Percentiles rank a stretch among this genome's conserved stretches.
phyloP scores from a whole-genome alignment of 2,329 filamentous ascomycete genomes.

The Bipolaris cookei region DNA sequence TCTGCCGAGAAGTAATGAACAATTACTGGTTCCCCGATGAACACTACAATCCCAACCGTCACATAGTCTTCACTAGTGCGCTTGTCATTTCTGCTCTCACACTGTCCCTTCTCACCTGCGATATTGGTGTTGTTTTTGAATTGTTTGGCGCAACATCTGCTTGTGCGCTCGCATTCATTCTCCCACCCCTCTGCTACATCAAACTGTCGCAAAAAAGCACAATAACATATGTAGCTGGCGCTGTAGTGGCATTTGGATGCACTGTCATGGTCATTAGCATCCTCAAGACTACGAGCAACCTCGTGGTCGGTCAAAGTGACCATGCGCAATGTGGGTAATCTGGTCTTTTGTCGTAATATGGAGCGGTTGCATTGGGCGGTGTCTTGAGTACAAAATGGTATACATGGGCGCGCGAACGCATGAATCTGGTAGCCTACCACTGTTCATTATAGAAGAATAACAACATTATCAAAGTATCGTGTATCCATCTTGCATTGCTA shows the following conservation, averaged over 20 bases:
- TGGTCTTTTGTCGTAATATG: conserved; percentile 24
- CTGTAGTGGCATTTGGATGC: conserved; percentile 78
- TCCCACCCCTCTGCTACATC: conserved; percentile 94
- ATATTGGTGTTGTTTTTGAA: conserved; percentile 93
- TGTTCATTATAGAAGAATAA: not conserved
- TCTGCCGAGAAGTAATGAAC: conserved; percentile 95
- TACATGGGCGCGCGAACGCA: conserved; percentile 1
- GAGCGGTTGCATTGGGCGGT: conserved; percentile 27
- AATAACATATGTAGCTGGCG: conserved; percentile 73
- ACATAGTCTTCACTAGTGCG: conserved; percentile 82
- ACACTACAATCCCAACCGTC: conserved; percentile 81
- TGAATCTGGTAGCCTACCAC: not conserved
- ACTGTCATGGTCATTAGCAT: conserved; percentile 74
- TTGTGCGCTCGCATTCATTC: conserved; percentile 90
- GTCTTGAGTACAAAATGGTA: conserved; percentile 14
- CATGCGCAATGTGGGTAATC: conserved; percentile 35
- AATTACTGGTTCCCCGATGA: conserved; percentile 77
- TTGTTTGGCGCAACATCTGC: conserved; percentile 94
- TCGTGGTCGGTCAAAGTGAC: conserved; percentile 31
- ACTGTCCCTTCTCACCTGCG: conserved; percentile 84
- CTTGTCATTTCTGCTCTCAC: conserved; percentile 80
- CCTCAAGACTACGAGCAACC: conserved; percentile 40
- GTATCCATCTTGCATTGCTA: not conserved
- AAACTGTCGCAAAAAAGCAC: conserved; percentile 84
- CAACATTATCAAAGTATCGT: not conserved